Base-by-base conservation (phyloP, 106 monocot genomes). In the Posidonia australis region DNA sequence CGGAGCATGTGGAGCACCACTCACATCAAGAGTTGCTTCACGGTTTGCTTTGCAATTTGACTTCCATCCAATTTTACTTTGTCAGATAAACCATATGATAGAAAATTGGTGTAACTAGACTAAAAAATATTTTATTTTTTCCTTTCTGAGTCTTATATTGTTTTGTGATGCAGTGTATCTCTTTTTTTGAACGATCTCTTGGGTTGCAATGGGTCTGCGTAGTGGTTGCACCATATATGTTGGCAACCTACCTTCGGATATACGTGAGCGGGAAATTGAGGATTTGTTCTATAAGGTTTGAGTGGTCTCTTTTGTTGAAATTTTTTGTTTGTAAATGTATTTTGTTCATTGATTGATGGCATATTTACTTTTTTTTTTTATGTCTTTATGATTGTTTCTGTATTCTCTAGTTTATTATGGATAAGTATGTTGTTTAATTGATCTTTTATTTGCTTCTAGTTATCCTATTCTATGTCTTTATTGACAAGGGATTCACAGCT, bases 231-330 rank as follows among this genome's bases (percentile, higher is more conserved):
- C 84, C 16, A 79, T 92, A 58, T 92, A 92, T 74, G 92, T 92
- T 9, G 92, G 92, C 21, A 92, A 92, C 53, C 87, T 92, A 72
- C 92, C 92, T 27, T 44, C 68, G 16, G 92, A 92, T 76, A 70
- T 92, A 27, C 69, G 84, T 22, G 82, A 92, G 64, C 62, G 63
- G 21, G 92, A 92, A 67, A 73, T 92, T 45, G 87, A 92, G 61
- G 92, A 92, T 74, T 60, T 87, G 31, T 92, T 92, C 55, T 78
- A 84, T 78, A 92, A 92, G 92, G 87, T 92, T 67, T 21, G 19
- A 41, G 19, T 30, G 17, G 16, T 30, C 5, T 0, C 27, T 29
- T 9, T 54, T 54, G 24, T 54, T 48, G 36, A 36, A 36, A 4
- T 36, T 2, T 7, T 36, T 36, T 36, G 7, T 36, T 36, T 7